Conservation (phyloP, 768 basidiomycete species). For the Gymnopilus dilepis region DNA sequence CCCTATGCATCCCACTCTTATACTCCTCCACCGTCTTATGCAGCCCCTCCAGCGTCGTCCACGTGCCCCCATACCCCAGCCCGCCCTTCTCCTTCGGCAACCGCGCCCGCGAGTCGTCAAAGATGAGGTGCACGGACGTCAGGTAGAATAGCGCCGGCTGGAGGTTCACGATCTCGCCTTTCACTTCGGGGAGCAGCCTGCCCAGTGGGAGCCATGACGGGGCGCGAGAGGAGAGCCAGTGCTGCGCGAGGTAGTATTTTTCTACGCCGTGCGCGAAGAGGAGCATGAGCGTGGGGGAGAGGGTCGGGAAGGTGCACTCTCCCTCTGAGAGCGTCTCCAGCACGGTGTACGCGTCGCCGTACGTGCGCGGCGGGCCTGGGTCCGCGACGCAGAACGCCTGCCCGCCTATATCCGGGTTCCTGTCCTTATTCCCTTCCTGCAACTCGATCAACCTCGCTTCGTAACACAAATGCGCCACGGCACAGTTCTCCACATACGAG, state of each 20-base stretch:
- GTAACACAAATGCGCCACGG: conserved; percentile 73
- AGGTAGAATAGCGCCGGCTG: conserved; percentile 66
- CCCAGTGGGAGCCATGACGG: conserved; percentile 29
- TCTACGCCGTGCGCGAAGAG: conserved; percentile 66
- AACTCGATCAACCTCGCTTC: conserved; percentile 72
- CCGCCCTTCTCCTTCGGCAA: conserved; percentile 60
- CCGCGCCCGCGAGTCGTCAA: conserved; percentile 70
- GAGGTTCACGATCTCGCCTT: conserved; percentile 55
- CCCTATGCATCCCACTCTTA: conserved; percentile 27
- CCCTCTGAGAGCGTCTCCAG: conserved; percentile 63
- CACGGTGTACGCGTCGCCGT: conserved; percentile 63
- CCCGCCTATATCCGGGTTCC: conserved; percentile 72
- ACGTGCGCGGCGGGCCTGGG: conserved; percentile 65
- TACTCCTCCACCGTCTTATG: conserved; percentile 60
- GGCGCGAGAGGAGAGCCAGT: conserved; percentile 40
- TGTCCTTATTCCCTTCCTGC: conserved; percentile 28
- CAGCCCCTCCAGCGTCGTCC: conserved; percentile 63
- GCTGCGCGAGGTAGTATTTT: conserved; percentile 53
- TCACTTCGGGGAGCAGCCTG: conserved; percentile 47
- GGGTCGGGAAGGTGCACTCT: conserved; percentile 54
- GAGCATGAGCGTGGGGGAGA: conserved; percentile 71
- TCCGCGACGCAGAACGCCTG: conserved; percentile 72
- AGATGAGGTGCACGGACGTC: conserved; percentile 58
- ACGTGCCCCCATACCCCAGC: conserved; percentile 63
- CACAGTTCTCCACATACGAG: conserved; percentile 78